Evolutionary conservation across 75 land plant genomes (phyloP).

Genomic region (Adiantum capillusveneris): DNA sequence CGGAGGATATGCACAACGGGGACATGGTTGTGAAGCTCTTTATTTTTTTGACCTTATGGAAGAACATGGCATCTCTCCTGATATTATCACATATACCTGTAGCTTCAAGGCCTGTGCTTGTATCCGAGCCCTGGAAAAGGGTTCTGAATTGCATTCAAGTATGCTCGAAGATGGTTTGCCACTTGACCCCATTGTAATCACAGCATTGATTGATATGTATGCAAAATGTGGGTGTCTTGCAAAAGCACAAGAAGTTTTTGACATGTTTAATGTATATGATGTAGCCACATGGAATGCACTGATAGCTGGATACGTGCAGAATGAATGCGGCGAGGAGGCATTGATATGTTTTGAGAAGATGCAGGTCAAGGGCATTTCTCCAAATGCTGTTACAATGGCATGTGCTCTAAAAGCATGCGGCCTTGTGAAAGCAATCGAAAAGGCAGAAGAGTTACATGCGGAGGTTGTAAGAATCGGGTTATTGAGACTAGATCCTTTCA

Average conservation of each 20-base stretch:
- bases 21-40: conserved; percentile 21
- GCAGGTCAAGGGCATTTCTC: conserved; percentile 3
- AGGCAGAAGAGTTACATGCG: conserved; percentile 20
- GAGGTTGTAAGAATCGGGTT: conserved; percentile 8
- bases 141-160: not conserved
- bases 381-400: conserved; percentile 15
- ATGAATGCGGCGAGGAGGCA: conserved; percentile 14
- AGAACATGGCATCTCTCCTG: conserved; percentile 8
- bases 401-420: conserved; percentile 30
- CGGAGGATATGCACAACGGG: conserved; percentile 26
- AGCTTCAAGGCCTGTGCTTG: conserved; percentile 5
- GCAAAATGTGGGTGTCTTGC: not conserved
- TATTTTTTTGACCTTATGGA: conserved; percentile 25
- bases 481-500: conserved; percentile 6
- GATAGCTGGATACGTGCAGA: conserved; percentile 17
- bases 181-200: not conserved
- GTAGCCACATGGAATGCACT: conserved; percentile 16
- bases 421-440: conserved; percentile 14
- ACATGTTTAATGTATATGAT: conserved; percentile 14
- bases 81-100: not conserved
- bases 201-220: not conserved
- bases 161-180: not conserved
- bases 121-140: not conserved
- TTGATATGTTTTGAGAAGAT: conserved; percentile 10
- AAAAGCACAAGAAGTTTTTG: conserved; percentile 13